phyloP scores from a whole-genome alignment of 768 basidiomycete genomes.

The Strobilomyces echinocephalus region DNA sequence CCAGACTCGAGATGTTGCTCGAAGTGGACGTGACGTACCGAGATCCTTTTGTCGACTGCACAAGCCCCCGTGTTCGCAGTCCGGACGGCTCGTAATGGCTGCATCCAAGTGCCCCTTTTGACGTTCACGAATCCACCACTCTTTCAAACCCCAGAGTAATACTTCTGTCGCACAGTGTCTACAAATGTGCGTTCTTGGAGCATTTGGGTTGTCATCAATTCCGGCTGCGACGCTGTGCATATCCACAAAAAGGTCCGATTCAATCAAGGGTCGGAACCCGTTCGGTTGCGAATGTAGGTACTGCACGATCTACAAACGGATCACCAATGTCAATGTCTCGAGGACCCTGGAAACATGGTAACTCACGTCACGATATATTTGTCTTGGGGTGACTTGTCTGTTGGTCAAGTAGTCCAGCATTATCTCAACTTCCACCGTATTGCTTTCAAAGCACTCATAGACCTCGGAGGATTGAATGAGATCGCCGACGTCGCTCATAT shows the following conservation, averaged over 20 bases:
- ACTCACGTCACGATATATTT: slow-evolving; percentile 73
- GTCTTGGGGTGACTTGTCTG: slow-evolving; percentile 56
- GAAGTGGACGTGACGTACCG: slow-evolving; percentile 38
- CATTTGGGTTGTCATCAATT: slow-evolving; percentile 50
- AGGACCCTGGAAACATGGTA: not conserved
- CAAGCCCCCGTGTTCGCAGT: slow-evolving; percentile 59
- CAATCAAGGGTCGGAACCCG: slow-evolving; percentile 62
- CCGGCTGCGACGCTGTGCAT: slow-evolving; percentile 56
- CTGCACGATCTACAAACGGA: slow-evolving; percentile 49
- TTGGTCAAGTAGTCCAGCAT: slow-evolving; percentile 75
- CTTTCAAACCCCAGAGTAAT: slow-evolving; percentile 67
- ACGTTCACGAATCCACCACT: slow-evolving; percentile 82
- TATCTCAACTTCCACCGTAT: slow-evolving; percentile 76
- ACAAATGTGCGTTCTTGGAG: slow-evolving; percentile 61
- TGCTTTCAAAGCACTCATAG: slow-evolving; percentile 79
- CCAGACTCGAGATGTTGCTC: not conserved
- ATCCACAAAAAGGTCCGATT: slow-evolving; percentile 66
- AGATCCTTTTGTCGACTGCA: slow-evolving; percentile 65
- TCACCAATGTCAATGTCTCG: slow-evolving; percentile 8
- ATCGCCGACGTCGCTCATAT: slow-evolving; percentile 63
- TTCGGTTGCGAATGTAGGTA: slow-evolving; percentile 57
- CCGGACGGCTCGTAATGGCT: slow-evolving; percentile 51
- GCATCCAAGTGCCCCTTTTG: slow-evolving; percentile 61
- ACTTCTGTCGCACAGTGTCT: slow-evolving; percentile 72
- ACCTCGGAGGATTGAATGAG: slow-evolving; percentile 68